phyloP scores from a whole-genome alignment of 805 yeast species.

The Alloascoidea africana region DNA sequence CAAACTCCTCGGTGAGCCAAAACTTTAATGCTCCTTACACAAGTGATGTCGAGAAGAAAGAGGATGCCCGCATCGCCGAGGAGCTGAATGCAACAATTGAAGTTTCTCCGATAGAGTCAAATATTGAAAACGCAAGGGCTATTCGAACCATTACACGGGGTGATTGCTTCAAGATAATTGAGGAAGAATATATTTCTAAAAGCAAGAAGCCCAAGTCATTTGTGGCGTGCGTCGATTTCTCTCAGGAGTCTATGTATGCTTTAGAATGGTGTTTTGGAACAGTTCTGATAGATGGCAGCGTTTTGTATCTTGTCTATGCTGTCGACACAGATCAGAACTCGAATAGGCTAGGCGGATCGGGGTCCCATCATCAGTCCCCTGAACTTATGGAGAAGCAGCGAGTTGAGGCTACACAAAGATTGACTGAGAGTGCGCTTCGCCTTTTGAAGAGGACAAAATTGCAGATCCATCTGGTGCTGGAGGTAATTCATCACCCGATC shows the following conservation, averaged over 20 bases:
- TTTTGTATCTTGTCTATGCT: constrained; percentile 47
- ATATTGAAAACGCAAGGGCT: constrained; percentile 38
- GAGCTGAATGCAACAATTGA: constrained; percentile 35
- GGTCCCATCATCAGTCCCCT: constrained; percentile 5
- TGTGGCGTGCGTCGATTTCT: constrained; percentile 65
- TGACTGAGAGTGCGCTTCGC: constrained; percentile 23
- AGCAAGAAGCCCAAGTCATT: constrained; percentile 34
- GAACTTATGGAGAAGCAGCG: constrained; percentile 25
- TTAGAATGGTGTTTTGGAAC: constrained; percentile 84
- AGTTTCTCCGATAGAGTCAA: constrained; percentile 39
- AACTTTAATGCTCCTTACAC: constrained; percentile 41
- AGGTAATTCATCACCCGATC: constrained; percentile 61
- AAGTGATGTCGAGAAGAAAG: constrained; percentile 47
- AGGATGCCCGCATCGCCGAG: constrained; percentile 45
- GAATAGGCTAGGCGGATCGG: too few relatives aligned
- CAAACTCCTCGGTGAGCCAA: constrained; percentile 27
- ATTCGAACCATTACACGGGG: constrained; percentile 61
- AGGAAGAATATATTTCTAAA: constrained; percentile 9
- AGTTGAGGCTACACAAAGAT: constrained; percentile 25
- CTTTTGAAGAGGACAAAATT: constrained; percentile 50
- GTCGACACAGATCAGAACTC: constrained; percentile 17
- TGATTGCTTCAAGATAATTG: constrained; percentile 32
- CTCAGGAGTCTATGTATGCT: constrained; percentile 73
- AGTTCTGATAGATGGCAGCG: constrained; percentile 68
- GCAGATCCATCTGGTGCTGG: constrained; percentile 59